These are phyloP conservation scores for Tephrocybe sp. DNA, from an alignment of 768 basidiomycete genomes.

Conservation along the genomic window DNA sequence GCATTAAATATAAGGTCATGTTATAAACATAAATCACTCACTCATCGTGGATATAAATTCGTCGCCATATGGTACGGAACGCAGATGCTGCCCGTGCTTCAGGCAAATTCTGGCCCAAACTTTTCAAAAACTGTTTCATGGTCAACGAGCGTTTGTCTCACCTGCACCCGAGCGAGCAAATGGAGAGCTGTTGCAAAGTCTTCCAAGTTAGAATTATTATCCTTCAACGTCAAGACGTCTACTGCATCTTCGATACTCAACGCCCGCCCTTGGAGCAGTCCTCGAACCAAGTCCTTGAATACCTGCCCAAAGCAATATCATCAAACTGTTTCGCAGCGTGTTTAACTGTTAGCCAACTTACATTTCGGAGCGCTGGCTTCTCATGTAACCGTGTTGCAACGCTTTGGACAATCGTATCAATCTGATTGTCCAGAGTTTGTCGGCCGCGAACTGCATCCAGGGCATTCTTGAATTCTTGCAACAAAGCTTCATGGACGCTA, in stretches of 20 bases:
- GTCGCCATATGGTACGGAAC: slow-evolving; percentile 78
- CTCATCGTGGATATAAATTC: slow-evolving; percentile 89
- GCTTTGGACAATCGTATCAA: slow-evolving; percentile 56
- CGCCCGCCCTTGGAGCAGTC: slow-evolving; percentile 71
- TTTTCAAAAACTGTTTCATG: background rate
- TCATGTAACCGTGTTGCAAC: slow-evolving; percentile 49
- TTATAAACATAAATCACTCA: slow-evolving; percentile 35
- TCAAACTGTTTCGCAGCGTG: background rate
- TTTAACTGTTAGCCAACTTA: slow-evolving; percentile 23
- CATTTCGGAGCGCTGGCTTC: slow-evolving; percentile 50
- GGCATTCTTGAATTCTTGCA: slow-evolving; percentile 56
- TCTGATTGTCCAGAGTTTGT: slow-evolving; percentile 65
- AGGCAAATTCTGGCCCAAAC: slow-evolving; percentile 54
- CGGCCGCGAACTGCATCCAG: slow-evolving; percentile 49
- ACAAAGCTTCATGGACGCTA: slow-evolving; percentile 72
- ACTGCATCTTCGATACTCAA: slow-evolving; percentile 77
- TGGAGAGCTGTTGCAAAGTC: slow-evolving; percentile 72
- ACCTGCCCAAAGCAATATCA: slow-evolving; percentile 37
- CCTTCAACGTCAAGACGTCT: slow-evolving; percentile 83
- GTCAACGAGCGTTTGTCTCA: slow-evolving; percentile 25
- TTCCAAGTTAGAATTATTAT: slow-evolving; percentile 57
- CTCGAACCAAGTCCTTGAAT: slow-evolving; percentile 66
- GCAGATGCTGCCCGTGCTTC: slow-evolving; percentile 67
- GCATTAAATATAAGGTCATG: background rate
- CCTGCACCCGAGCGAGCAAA: slow-evolving; percentile 55